Base-by-base conservation (phyloP, 805 yeast genomes). In the Myxozyma vanderwaltii region DNA sequence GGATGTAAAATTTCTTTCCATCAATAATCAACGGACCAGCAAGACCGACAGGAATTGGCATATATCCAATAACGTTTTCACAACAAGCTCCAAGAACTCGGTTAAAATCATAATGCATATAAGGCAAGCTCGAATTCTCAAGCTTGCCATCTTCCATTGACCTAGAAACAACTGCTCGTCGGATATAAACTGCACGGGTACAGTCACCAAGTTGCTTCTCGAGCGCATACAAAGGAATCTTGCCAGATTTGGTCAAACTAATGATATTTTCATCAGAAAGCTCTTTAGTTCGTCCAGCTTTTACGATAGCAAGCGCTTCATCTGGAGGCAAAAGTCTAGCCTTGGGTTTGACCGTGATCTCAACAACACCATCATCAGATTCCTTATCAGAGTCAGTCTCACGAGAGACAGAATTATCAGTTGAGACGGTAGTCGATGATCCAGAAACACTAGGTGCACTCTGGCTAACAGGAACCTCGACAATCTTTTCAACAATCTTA, bases 41-140 rank as follows among this genome's bases (percentile, higher is more conserved):
- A 71, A 94, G 86, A 74, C 99, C 99, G 56, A 94, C 90, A 5
- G 99, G 99, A 44, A 94, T 74, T 27, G 99, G 99, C 85, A 92
- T 83, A 72, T 80, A 94, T 31, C 99, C 99, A 73, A 94, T 88
- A 59, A 94, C 99, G 71, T 94, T 94, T 74, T 94, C 99, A 79
- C 99, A 94, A 77, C 99, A 94, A 8, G 99, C 97, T 63, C 99
- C 99, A 70, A 91, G 86, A 5, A 94, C 99, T 66, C 98, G 86
- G 72, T 91, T 95, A 72, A 91, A 94, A 72, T 94, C 97, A 71
- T 92, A 94, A 70, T 83, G 76, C 64, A 79, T 77, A 74, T 84
- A 91, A 17, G 99, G 99, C 64, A 94, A 79, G 64, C 83, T 82
- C 35, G 82, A 77, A 1, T 86, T 76, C 65, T 85, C 86, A 56